These are phyloP conservation scores for Cryptococcus sp. DNA, from an alignment of 1,284 basidiomycete species.

Conservation along the genomic window DNA sequence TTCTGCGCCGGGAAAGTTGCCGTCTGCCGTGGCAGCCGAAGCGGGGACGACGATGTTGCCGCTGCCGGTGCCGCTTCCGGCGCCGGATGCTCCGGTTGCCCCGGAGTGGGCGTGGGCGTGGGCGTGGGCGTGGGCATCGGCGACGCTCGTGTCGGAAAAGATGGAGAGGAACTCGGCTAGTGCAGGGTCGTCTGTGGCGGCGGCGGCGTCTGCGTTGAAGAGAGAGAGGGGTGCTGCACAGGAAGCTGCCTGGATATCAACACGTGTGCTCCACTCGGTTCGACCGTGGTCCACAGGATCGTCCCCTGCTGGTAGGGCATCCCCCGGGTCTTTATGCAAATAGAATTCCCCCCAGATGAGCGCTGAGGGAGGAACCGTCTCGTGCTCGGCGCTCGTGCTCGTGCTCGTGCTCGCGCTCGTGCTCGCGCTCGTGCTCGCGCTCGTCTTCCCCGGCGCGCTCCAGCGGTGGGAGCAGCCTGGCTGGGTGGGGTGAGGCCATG, in stretches of 20 bases:
- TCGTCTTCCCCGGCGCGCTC: no score
- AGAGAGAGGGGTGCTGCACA: not conserved
- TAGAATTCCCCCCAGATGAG: conserved; percentile 14
- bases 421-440: no score
- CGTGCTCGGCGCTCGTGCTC: no score
- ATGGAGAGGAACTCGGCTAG: conserved; percentile 6
- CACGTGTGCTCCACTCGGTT: not conserved
- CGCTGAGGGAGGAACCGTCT: conserved; percentile 1
- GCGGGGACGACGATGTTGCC: not conserved
- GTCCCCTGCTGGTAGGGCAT: not conserved
- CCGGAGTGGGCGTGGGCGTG: not conserved
- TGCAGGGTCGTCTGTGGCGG: not conserved
- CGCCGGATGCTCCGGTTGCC: not conserved
- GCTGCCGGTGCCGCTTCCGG: no score
- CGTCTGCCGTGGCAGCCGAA: not conserved
- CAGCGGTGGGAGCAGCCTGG: no score
- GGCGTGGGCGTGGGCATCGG: no score
- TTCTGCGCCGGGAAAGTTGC: conserved; percentile 9
- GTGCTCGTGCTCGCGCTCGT: no score
- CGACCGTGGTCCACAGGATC: not conserved
- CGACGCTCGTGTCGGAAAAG: not conserved
- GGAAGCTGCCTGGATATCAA: not conserved
- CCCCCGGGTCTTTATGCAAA: not conserved
- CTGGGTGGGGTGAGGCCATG: no score
- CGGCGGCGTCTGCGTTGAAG: not conserved